Evolutionary conservation across 2,329 filamentous ascomycete species (phyloP).

Genomic region (Xylogone sp.): DNA sequence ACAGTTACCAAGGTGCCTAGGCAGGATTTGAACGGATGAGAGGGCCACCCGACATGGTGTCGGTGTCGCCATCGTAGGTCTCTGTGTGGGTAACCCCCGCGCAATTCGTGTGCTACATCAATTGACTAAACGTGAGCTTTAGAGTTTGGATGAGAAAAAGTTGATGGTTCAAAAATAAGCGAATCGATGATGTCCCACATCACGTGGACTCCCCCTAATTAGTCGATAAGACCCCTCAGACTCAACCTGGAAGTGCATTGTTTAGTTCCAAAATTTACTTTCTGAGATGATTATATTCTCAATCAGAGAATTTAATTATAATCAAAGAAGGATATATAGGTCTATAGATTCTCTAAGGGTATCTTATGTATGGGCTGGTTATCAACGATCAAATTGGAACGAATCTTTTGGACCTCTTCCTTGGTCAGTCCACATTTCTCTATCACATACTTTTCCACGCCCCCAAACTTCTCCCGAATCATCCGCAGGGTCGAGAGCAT

Average conservation of each 20-base stretch:
- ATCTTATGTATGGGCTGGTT: conserved; percentile 13
- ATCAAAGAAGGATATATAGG: not conserved
- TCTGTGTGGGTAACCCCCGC: not conserved
- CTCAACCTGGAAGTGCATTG: too few species aligned
- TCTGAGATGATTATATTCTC: too few species aligned
- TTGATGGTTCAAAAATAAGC: not conserved
- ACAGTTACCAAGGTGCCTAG: conserved; percentile 17
- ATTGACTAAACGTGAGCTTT: not conserved
- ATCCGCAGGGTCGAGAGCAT: conserved; percentile 48
- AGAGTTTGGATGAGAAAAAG: not conserved
- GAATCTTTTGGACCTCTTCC: conserved; percentile 50
- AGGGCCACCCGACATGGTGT: conserved; percentile 18
- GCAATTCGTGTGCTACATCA: not conserved
- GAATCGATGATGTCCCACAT: not conserved
- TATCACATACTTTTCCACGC: conserved; percentile 59
- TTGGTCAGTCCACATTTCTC: conserved; percentile 53
- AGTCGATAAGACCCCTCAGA: too few species aligned
- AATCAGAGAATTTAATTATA: not conserved
- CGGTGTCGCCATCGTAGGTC: conserved; percentile 23
- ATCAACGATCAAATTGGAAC: conserved; percentile 41
- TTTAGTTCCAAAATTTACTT: too few species aligned
- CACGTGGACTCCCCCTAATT: too few species aligned
- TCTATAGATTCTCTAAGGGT: not conserved
- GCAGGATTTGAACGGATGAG: conserved; percentile 12
- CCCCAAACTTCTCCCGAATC: conserved; percentile 57